phyloP scores from a whole-genome alignment of 169 alveolate genomes.

The Perkinsus chesapeaki region DNA sequence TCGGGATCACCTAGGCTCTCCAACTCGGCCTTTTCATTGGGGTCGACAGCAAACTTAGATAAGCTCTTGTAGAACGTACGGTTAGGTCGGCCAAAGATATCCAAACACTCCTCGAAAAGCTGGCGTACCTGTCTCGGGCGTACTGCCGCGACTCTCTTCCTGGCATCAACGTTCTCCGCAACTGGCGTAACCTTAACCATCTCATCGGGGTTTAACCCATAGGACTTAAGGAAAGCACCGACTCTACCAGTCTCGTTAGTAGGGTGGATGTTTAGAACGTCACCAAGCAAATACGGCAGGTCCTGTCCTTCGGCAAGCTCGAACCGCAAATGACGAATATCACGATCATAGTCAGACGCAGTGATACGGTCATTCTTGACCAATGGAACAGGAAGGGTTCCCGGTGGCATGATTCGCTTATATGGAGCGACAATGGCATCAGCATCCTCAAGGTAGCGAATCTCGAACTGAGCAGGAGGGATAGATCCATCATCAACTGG shows the following conservation, averaged over 20 bases:
- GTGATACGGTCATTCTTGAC: slow-evolving; percentile 28
- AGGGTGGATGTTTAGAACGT: slow-evolving; percentile 25
- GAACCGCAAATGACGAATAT: slow-evolving; percentile 29
- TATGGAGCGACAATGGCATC: slow-evolving; percentile 21
- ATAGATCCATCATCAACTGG: slow-evolving; percentile 15
- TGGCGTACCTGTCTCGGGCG: slow-evolving; percentile 23
- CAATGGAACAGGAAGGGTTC: slow-evolving; percentile 19
- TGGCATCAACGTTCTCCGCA: not conserved
- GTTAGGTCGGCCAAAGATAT: slow-evolving; percentile 35
- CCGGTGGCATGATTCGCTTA: slow-evolving; percentile 28
- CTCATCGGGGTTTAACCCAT: not conserved
- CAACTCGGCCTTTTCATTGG: slow-evolving; percentile 29
- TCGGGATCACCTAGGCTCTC: slow-evolving; percentile 17
- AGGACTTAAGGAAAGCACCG: not conserved
- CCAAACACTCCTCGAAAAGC: slow-evolving; percentile 31
- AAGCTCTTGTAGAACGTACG: slow-evolving; percentile 26
- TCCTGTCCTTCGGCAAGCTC: slow-evolving; percentile 11
- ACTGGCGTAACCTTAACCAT: not conserved
- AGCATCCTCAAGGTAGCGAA: not conserved
- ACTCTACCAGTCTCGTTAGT: slow-evolving; percentile 12
- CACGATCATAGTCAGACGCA: slow-evolving; percentile 22
- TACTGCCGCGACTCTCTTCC: slow-evolving; percentile 1
- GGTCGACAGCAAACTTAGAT: slow-evolving; percentile 17
- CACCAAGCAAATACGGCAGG: slow-evolving; percentile 23
- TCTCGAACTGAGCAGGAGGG: not conserved